A percentile compares a stretch with the other conserved stretches of the same genome.
These are phyloP conservation scores for Boletus vinaceobasis DNA, from an alignment of 768 basidiomycete genomes.

Conservation along the genomic window DNA sequence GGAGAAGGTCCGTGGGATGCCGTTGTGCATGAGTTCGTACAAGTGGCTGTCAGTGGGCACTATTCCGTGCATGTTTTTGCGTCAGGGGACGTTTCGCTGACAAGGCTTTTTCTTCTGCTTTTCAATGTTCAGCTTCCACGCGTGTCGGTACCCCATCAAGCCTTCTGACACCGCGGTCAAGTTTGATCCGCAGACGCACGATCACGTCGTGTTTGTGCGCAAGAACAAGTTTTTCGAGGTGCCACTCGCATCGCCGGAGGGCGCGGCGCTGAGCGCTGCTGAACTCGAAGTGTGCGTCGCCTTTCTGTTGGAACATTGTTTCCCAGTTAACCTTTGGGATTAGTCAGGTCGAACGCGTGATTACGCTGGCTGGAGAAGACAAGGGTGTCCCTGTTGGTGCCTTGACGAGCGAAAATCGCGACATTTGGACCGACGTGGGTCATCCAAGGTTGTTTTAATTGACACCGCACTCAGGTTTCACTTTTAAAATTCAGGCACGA, in stretches of 20 bases:
- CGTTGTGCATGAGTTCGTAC: conserved; percentile 92
- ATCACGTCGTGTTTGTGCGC: conserved; percentile 87
- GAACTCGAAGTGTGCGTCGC: conserved; percentile 70
- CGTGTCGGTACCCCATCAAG: conserved; percentile 81
- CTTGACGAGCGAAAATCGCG: conserved; percentile 85
- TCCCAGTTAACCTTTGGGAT: neutral
- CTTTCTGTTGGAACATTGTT: neutral
- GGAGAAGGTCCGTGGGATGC: conserved; percentile 73
- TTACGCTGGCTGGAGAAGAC: conserved; percentile 54
- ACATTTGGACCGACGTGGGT: conserved; percentile 85
- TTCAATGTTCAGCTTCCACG: conserved; percentile 66
- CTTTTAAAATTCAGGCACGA: conserved; percentile 40
- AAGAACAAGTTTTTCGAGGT: conserved; percentile 92
- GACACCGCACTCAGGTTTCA: neutral
- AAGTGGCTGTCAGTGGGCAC: conserved; percentile 69
- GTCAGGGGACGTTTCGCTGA: neutral
- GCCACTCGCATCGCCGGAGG: conserved; percentile 58
- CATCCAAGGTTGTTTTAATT: conserved; percentile 27
- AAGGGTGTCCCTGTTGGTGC: conserved; percentile 63
- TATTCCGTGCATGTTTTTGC: neutral
- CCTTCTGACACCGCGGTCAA: conserved; percentile 82
- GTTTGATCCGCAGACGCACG: conserved; percentile 69
- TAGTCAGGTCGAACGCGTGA: conserved; percentile 68
- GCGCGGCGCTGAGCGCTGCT: conserved; percentile 67
- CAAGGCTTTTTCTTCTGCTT: neutral